These are phyloP conservation scores for Malus hybrid DNA, from an alignment of 331 rosid species.

Conservation along the genomic window DNA sequence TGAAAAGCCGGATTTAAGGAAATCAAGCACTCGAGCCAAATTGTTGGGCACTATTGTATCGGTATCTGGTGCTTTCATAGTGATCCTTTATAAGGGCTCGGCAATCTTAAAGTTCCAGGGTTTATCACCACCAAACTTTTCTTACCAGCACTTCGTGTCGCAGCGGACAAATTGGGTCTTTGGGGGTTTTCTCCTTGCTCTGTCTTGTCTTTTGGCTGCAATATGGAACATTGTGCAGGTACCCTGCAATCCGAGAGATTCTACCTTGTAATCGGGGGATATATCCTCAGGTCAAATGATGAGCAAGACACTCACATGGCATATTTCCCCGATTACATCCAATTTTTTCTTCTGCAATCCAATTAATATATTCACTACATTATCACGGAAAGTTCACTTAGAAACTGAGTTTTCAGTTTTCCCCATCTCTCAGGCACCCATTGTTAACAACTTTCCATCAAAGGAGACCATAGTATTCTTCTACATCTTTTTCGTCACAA, in stretches of 20 bases:
- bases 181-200: slow-evolving; percentile 27
- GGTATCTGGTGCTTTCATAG: slow-evolving; percentile 24
- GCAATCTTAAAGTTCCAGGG: neutral
- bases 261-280: too few species aligned
- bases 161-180: slow-evolving; percentile 16
- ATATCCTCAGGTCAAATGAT: too few species aligned
- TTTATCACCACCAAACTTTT: neutral
- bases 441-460: slow-evolving; percentile 6
- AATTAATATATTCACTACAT: too few species aligned
- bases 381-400: neutral
- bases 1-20: slow-evolving; percentile 25
- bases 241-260: neutral
- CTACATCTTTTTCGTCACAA: slow-evolving; percentile 14
- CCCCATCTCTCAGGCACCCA: neutral
- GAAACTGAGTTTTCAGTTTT: neutral
- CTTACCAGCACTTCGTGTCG: neutral
- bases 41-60: slow-evolving; percentile 27
- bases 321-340: too few species aligned
- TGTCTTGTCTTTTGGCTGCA: slow-evolving; percentile 12
- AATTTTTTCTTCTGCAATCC: too few species aligned
- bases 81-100: slow-evolving; percentile 32
- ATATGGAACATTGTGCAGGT: slow-evolving; percentile 31
- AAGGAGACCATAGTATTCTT: slow-evolving; percentile 14
- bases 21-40: slow-evolving; percentile 20
- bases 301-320: too few species aligned